A percentile compares a stretch with the other conserved stretches of the same genome.
Evolutionary conservation across 352 stramenopile genomes (phyloP).

Genomic region (Phytophthora pseudosyringae): DNA sequence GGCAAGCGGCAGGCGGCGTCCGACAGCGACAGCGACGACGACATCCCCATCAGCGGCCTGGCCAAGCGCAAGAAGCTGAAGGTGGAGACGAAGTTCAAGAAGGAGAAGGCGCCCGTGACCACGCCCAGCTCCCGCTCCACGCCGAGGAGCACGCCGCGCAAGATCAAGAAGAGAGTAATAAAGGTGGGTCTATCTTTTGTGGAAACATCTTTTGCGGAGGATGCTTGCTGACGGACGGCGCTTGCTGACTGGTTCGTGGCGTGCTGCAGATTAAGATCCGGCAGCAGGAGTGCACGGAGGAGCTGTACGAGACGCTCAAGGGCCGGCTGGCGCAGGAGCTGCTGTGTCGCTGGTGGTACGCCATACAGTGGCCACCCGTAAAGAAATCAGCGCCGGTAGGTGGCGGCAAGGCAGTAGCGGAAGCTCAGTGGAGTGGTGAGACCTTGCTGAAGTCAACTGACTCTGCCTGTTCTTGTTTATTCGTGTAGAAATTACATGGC

Average conservation of each 20-base stretch:
- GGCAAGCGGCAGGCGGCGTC: constrained; percentile 36
- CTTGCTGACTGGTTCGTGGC: constrained; percentile 5
- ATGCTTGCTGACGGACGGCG: neutral
- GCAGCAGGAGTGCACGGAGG: constrained; percentile 85
- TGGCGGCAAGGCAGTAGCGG: neutral
- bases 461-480: neutral
- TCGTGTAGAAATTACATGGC: constrained; percentile 62
- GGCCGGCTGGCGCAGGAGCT: constrained; percentile 77
- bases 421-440: neutral
- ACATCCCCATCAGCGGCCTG: constrained; percentile 73
- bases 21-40: constrained; percentile 74
- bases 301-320: constrained; percentile 84
- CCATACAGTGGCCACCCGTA: constrained; percentile 72
- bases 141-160: constrained; percentile 33
- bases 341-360: constrained; percentile 89
- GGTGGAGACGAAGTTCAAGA: constrained; percentile 44
- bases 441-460: constrained; percentile 7
- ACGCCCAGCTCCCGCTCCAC: constrained; percentile 16
- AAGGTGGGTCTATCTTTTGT: constrained; percentile 55
- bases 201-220: constrained; percentile 1
- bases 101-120: constrained; percentile 19
- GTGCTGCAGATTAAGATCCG: constrained; percentile 75
- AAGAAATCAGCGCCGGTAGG: constrained; percentile 44
- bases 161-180: constrained; percentile 68
- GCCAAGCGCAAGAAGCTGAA: constrained; percentile 70